Base-by-base conservation (phyloP, 345 rosid genomes). In the Kernera saxatilis region DNA sequence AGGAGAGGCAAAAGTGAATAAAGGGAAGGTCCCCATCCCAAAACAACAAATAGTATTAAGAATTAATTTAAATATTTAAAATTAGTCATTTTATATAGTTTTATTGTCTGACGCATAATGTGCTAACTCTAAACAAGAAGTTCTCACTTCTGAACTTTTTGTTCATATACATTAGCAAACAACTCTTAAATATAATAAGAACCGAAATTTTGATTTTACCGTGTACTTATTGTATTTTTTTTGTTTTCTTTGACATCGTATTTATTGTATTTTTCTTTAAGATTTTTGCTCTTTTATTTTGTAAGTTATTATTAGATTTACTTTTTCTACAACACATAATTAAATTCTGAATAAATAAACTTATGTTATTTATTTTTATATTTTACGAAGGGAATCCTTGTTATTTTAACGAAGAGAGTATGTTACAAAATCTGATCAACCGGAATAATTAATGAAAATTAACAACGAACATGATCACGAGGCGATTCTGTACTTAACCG, bases 1-100 rank as follows among this genome's bases (percentile, higher is more conserved):
- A 50, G 41, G 78, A 67, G 69, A 37, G 30, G 15, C 54, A 54
- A 76, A 76, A 64, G 79, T 64, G 57, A 76, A 64, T 69, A 63
- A 70, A 70, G 48, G 43, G 60, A 69, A 69, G 36, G 74, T 54
- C 69, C 57, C 65, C 27, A 69, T 63, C 75, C 75, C 55, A 63
- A 69, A 63, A 53, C 53, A 27, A 41, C 46, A 36, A 46, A 62
- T 46, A 69, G 29, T 69, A 55, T 53, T 69, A 21, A 53, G 18
- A 49, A 41, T 1, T 8, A 18, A 3, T 40, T 43, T 43, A 3
- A 15, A 5, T 15, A 22, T 54, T 21, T 32, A 6, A 21, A 54
- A 17, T 33, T 35, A 12, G 14, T 60, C 4, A 11, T 35, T 35
- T 49, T 23, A 6, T 51, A 2, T 3, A 5, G 8, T 46, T 9